Evolutionary conservation across 768 basidiomycete genomes (phyloP), one percentile per base, ranked within the genome.

Genomic region (Calocera viscosa): DNA sequence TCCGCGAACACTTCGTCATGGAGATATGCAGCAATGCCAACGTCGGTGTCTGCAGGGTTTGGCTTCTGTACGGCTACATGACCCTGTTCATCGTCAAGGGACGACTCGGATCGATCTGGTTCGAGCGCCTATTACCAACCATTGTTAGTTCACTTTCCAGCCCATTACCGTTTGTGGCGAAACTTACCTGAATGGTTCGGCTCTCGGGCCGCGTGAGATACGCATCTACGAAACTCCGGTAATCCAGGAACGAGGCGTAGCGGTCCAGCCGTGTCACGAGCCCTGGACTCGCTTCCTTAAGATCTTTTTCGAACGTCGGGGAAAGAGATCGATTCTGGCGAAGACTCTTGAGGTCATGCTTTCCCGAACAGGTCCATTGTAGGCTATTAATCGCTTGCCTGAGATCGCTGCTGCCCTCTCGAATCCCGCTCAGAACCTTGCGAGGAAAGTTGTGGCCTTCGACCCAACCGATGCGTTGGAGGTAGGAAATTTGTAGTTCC

Each of bases 401-500:
- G 41, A 3, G 69, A 10, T n/a, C 60, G 63, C 30, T 65, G 33
- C 11, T 35, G 39, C 5, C 47, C 33, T 0, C 39, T 24, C n/a
- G 65, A 49, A 60, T 60, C 30, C 53, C 53, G 53, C 30, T 67
- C 71, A 88, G 71, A 67, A 74, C 70, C 67, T 80, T 75, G 65
- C 75, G 78, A 68, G 78, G 73, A 66, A 86, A 74, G 64, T 74
- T 67, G 67, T 78, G 79, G 2, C 86, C 85, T 74, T 89, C 86
- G 1, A 77, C 78, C 24, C 78, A 76, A 69, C 85, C 85, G 64
- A 92, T 71, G 28, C 79, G 79, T 74, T 86, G 81, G 34, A 95
- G 83, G 76, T 89, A 93, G 8, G 86, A 85, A 17, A 78, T 80
- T 24, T 86, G 84, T 40, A 87, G 75, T 22, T 76, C 68, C 7